Conservation (phyloP, 1,284 basidiomycete species). For the Malassezia arunalokei region DNA sequence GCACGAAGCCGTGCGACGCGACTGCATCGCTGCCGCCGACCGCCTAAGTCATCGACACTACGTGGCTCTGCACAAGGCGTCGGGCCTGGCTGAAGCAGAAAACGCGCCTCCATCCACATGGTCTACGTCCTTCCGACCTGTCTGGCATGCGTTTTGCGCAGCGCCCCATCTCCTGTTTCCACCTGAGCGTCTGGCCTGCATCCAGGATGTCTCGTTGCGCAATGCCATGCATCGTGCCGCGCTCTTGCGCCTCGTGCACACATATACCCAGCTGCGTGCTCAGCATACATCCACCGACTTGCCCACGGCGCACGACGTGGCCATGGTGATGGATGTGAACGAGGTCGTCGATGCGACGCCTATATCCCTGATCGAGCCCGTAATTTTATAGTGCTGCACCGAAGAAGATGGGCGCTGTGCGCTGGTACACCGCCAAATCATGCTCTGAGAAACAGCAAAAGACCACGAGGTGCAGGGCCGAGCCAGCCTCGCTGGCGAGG, state of each 20-base stretch:
- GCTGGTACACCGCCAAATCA: constrained; percentile 20
- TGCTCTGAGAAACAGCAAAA: constrained; percentile 31
- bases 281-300: not conserved
- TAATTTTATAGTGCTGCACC: not conserved
- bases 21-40: not conserved
- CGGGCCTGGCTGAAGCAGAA: not conserved
- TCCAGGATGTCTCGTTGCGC: not conserved
- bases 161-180: constrained; percentile 2
- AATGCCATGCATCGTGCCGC: constrained; percentile 6
- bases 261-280: not conserved
- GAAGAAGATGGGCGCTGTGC: constrained; percentile 8
- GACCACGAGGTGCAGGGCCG: constrained; percentile 24
- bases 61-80: not conserved
- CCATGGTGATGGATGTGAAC: not conserved
- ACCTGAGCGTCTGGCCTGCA: not conserved
- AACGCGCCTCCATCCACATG: too few relatives aligned
- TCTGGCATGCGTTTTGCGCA: constrained; percentile 1
- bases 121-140: not conserved
- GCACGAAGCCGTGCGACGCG: not conserved
- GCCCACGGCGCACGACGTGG: not conserved
- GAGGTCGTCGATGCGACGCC: not conserved
- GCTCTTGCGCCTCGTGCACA: not conserved
- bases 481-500: constrained; percentile 14
- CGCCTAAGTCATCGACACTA: not conserved
- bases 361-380: not conserved